These are phyloP conservation scores for Botrytis tulipae DNA, from an alignment of 2,329 filamentous ascomycete species.

Conservation along the genomic window DNA sequence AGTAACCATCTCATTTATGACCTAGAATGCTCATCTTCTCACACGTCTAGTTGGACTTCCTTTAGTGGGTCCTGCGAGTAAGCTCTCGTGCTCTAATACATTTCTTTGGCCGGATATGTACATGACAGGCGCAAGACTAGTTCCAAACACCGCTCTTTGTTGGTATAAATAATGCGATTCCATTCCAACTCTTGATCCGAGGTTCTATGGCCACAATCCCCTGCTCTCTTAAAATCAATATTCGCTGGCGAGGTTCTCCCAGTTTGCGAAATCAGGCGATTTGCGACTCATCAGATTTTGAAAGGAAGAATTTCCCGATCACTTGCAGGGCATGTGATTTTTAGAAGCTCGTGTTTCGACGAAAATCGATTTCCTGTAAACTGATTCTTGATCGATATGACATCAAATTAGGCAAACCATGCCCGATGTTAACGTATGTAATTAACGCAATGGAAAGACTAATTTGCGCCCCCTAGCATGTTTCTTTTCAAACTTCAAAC, in stretches of 20 bases:
- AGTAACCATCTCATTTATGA: not conserved
- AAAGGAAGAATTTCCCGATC: fast-evolving
- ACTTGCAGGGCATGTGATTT: not conserved
- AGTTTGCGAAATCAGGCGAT: not conserved
- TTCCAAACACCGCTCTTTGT: not conserved
- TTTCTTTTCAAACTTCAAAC: fast-evolving
- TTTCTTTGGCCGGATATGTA: not conserved
- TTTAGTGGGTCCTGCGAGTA: fast-evolving
- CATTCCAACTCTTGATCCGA: not conserved
- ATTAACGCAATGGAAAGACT: too few species aligned
- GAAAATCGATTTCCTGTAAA: not conserved
- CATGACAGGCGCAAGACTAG: fast-evolving
- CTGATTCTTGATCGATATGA: not conserved
- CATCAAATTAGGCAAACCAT: not conserved
- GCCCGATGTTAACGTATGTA: not conserved
- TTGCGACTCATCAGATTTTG: fast-evolving
- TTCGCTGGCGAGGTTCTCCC: fast-evolving
- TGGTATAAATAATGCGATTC: fast-evolving
- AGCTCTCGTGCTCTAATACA: not conserved
- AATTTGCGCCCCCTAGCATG: fast-evolving
- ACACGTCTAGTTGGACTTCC: fast-evolving
- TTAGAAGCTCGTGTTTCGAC: fast-evolving
- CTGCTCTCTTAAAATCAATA: not conserved
- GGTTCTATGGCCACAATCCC: not conserved
- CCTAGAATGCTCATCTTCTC: not conserved